These are phyloP conservation scores for Populus euphratica DNA, from an alignment of 345 rosid species.

Conservation along the genomic window DNA sequence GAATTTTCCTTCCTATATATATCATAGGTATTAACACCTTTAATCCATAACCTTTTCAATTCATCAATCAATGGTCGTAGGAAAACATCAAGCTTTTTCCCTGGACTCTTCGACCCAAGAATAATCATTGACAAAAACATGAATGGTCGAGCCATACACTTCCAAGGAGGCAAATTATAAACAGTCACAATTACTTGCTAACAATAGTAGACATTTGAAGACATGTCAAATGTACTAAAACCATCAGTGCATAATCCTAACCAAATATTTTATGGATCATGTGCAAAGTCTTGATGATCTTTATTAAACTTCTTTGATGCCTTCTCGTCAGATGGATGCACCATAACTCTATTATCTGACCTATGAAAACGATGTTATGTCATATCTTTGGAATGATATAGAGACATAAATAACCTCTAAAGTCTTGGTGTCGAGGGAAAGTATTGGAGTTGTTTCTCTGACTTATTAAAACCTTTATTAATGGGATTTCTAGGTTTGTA, in stretches of 20 bases:
- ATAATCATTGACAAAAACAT: neutral
- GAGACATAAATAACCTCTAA: neutral
- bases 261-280: neutral
- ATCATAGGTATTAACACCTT: neutral
- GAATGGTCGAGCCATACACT: neutral
- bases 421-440: too few species aligned
- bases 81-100: neutral
- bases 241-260: neutral
- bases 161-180: neutral
- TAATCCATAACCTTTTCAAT: neutral
- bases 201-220: neutral
- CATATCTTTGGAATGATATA: neutral
- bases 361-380: too few species aligned
- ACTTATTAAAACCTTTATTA: neutral
- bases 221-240: neutral
- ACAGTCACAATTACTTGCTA: neutral
- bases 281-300: neutral
- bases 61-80: neutral
- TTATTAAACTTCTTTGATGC: neutral
- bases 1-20: neutral
- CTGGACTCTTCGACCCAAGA: neutral
- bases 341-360: neutral
- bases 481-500: neutral
- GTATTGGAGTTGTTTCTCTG: too few species aligned
- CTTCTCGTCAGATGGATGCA: neutral